These are phyloP conservation scores for Phytophthora cryptogea DNA, from an alignment of 352 stramenopile genomes.

Conservation along the genomic window DNA sequence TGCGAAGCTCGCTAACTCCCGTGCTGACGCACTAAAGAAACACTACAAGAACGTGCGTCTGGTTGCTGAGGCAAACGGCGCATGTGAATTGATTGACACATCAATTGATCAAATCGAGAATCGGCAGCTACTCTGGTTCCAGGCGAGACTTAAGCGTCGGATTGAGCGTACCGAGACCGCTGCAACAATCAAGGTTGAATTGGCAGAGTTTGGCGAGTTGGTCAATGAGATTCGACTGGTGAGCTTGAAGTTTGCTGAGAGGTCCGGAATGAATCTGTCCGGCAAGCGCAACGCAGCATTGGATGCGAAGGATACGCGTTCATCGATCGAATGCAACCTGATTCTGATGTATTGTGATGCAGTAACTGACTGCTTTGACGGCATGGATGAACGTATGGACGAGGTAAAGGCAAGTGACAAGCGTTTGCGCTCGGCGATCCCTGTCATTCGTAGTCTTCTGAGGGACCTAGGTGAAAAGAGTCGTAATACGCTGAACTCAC, in stretches of 20 bases:
- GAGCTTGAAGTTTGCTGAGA: slow-evolving; percentile 82
- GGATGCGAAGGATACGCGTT: slow-evolving; percentile 77
- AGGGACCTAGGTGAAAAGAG: slow-evolving; percentile 75
- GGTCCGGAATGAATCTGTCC: slow-evolving; percentile 86
- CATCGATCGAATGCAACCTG: slow-evolving; percentile 73
- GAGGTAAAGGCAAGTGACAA: slow-evolving; percentile 86
- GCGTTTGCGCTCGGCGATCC: slow-evolving; percentile 70
- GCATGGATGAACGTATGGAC: slow-evolving; percentile 84
- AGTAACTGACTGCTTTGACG: slow-evolving; percentile 73
- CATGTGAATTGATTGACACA: slow-evolving; percentile 75
- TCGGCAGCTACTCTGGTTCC: slow-evolving; percentile 77
- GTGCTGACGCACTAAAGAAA: slow-evolving; percentile 80
- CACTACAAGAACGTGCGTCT: slow-evolving; percentile 88
- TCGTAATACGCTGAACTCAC: slow-evolving; percentile 44
- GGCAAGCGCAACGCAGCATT: slow-evolving; percentile 75
- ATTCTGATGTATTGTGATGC: slow-evolving; percentile 64
- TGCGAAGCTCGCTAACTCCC: slow-evolving; percentile 76
- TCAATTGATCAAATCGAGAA: slow-evolving; percentile 76
- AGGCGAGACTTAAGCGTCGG: slow-evolving; percentile 71
- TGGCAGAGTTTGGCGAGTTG: slow-evolving; percentile 80
- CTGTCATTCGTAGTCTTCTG: slow-evolving; percentile 59
- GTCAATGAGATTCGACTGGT: slow-evolving; percentile 82
- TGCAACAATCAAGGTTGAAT: slow-evolving; percentile 86
- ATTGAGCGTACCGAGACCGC: slow-evolving; percentile 75
- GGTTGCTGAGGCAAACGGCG: slow-evolving; percentile 82